Percentiles rank a stretch among this genome's conserved stretches.
Conservation (phyloP, 2,329 filamentous ascomycete species). For the Rhytidhysteron rufulum region DNA sequence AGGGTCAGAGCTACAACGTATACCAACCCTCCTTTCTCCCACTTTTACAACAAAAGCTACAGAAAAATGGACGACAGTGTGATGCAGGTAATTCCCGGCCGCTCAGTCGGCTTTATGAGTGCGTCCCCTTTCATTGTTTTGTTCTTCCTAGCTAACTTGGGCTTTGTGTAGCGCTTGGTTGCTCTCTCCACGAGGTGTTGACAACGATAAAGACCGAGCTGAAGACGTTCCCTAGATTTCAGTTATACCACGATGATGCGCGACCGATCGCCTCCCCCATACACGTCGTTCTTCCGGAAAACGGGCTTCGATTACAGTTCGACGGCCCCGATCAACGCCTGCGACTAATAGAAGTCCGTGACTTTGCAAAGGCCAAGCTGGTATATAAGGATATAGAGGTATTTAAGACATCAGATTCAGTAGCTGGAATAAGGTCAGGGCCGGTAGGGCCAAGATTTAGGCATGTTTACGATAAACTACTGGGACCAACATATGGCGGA, state of each 20-base stretch:
- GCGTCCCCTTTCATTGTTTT: conserved; percentile 5
- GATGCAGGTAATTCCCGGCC: conserved; percentile 27
- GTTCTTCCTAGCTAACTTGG: not conserved
- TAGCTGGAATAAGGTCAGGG: conserved; percentile 19
- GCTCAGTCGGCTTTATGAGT: conserved; percentile 40
- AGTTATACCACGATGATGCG: conserved; percentile 74
- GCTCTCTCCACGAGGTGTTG: conserved; percentile 85
- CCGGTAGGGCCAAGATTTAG: conserved; percentile 70
- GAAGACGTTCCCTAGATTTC: conserved; percentile 74
- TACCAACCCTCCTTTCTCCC: no score
- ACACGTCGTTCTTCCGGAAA: conserved; percentile 70
- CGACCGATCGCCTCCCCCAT: conserved; percentile 73
- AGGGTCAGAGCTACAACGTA: no score
- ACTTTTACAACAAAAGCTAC: no score
- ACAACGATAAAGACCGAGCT: conserved; percentile 86
- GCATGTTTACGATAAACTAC: conserved; percentile 87
- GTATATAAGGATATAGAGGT: conserved; percentile 80
- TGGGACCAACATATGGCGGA: conserved; percentile 89
- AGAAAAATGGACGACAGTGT: conserved; percentile 28
- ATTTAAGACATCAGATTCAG: conserved; percentile 55
- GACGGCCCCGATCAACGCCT: conserved; percentile 90
- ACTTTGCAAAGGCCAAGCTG: conserved; percentile 82
- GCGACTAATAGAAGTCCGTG: conserved; percentile 82
- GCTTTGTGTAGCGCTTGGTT: conserved; percentile 66
- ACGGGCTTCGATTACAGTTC: conserved; percentile 86